Base-by-base conservation (phyloP, 2,329 filamentous ascomycete genomes). In the Colletotrichum trifolii region DNA sequence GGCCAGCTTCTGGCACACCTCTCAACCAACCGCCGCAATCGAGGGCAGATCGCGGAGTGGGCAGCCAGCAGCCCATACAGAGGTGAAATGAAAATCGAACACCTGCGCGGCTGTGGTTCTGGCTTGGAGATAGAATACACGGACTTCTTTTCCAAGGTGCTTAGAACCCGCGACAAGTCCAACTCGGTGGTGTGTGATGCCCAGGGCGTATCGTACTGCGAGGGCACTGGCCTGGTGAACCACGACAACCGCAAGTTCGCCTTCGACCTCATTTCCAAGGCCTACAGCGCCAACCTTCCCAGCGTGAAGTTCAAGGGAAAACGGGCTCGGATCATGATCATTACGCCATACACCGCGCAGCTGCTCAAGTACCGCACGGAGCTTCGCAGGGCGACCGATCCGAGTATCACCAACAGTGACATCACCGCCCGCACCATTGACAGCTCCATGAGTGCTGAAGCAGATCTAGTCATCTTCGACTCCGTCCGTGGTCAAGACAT, bases 381-480 rank as follows among this genome's bases (percentile, higher is more conserved):
- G 25, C 4, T 34, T 62, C 34, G 39, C 46, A 6, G 38, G 33
- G 13, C 39, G 38, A 10, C 13, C 0, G 43, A 33, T 9, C 38
- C 45, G 2, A 36, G 47, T 10, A 43, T 59, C n/a, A 46, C 59
- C n/a, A 63, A 59, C 54, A 33, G 15, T 47, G 59, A 63, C 40
- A 46, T 63, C 54, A 15, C 10, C 2, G 17, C 59, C 4, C 54
- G 55, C 6, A 60, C 55, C 8, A 38, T 60, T 10, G 60, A 64
- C 47, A 54, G 54, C 38, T 50, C 54, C 13, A 58, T 60, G 55
- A 64, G 60, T 17, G 34, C 54, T 11, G 54, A 64, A 25, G 60
- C 60, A 25, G 60, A 64, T 36, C 35, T 64, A 2, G 60, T 64
- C 13, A 43, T 64, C 13, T 60, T 53, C 36, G 60, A 64, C 54